These are phyloP conservation scores for Hydnum rufescens DNA, from an alignment of 768 basidiomycete genomes.

Conservation along the genomic window DNA sequence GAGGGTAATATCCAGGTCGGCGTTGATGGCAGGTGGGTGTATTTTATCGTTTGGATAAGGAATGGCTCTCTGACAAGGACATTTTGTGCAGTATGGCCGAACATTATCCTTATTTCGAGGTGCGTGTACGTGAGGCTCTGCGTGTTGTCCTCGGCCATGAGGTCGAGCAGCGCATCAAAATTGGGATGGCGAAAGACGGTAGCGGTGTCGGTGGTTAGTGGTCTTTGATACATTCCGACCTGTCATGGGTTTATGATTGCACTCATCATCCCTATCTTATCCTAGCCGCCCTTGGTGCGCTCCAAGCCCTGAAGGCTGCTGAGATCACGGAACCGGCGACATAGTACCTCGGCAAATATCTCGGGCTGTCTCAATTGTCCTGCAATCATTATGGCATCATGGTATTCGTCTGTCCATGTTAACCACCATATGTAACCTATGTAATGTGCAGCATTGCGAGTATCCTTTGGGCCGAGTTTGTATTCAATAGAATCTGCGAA, in stretches of 20 bases:
- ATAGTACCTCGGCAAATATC: no score
- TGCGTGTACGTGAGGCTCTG: conserved; percentile 52
- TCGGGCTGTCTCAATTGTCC: no score
- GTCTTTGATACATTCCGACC: conserved; percentile 14
- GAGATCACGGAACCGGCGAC: no score
- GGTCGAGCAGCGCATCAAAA: conserved; percentile 58
- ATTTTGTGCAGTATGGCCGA: conserved; percentile 48
- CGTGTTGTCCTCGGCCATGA: conserved; percentile 57
- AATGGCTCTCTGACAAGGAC: background rate
- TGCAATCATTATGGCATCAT: no score
- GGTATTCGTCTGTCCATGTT: no score
- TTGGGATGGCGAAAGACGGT: conserved; percentile 92
- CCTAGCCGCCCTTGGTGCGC: conserved; percentile 8
- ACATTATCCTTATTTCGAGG: conserved; percentile 76
- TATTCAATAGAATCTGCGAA: no score
- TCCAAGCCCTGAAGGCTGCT: conserved; percentile 7
- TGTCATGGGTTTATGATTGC: background rate
- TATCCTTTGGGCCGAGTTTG: no score
- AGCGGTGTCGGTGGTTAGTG: conserved; percentile 93
- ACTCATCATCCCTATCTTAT: background rate
- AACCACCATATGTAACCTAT: no score
- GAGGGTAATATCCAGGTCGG: conserved; percentile 46
- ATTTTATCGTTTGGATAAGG: background rate
- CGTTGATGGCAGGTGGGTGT: conserved; percentile 69
- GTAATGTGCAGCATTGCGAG: no score